These are phyloP conservation scores for Trichomonascaceae sp. DNA, from an alignment of 1,139 yeast genomes.

Conservation along the genomic window DNA sequence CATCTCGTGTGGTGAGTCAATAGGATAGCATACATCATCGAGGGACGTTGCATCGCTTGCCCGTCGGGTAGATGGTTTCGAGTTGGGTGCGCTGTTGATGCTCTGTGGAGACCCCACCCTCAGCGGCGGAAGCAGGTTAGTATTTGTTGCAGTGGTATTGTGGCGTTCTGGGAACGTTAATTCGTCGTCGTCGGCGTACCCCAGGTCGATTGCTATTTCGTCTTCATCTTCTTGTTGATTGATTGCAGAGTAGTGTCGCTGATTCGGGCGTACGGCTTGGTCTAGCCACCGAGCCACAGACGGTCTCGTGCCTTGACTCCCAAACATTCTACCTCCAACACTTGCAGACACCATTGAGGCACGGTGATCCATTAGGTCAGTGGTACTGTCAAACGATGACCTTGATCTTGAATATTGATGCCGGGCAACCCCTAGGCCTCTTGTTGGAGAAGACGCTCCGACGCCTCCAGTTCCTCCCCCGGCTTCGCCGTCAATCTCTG, in stretches of 20 bases:
- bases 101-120: conserved; percentile 1
- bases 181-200: conserved; percentile 1
- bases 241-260: neutral
- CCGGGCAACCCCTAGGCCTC: neutral
- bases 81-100: conserved; percentile 17
- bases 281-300: neutral
- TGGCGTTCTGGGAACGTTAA: conserved; percentile 1
- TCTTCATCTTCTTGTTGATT: conserved; percentile 1
- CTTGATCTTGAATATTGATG: conserved; percentile 1
- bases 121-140: conserved; percentile 1
- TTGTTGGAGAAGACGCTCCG: neutral
- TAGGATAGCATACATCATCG: conserved; percentile 80
- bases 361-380: conserved; percentile 11
- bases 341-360: conserved; percentile 4
- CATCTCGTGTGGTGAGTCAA: conserved; percentile 37
- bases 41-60: conserved; percentile 59
- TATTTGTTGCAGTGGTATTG: conserved; percentile 1
- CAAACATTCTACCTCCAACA: conserved; percentile 1
- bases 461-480: neutral
- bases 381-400: conserved; percentile 5
- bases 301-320: neutral
- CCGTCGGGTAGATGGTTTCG: conserved; percentile 64
- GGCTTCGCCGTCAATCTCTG: conserved; percentile 5
- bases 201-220: neutral
- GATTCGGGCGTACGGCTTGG: too few species aligned